Evolutionary conservation across 768 basidiomycete species (phyloP).

Genomic region (Phlebiopsis gigantea): DNA sequence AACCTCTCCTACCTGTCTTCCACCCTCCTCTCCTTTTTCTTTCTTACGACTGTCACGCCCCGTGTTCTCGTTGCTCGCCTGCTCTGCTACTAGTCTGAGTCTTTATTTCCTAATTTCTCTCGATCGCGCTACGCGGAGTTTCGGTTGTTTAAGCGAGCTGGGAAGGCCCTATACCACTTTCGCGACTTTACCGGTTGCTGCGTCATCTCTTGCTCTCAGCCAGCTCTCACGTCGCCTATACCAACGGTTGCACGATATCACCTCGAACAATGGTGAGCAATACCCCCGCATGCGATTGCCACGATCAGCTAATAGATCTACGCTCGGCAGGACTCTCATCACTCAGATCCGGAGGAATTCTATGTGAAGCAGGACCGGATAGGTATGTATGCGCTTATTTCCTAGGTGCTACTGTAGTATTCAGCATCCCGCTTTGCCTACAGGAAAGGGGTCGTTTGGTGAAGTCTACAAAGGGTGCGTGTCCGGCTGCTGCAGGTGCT

Average conservation of each 20-base stretch:
- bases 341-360: slow-evolving; percentile 92
- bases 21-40: slow-evolving; percentile 6
- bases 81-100: slow-evolving; percentile 4
- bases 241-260: background rate
- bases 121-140: slow-evolving; percentile 3
- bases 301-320: background rate
- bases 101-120: background rate
- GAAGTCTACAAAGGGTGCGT: slow-evolving; percentile 97
- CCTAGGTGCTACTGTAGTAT: background rate
- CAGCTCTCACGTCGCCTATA: slow-evolving; percentile 3
- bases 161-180: slow-evolving; percentile 1
- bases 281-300: background rate
- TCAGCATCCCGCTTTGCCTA: background rate
- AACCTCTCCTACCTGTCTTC: slow-evolving; percentile 1
- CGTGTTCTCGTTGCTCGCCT: slow-evolving; percentile 6
- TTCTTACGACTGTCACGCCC: slow-evolving; percentile 11
- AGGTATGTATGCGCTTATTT: slow-evolving; percentile 46
- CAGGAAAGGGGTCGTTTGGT: slow-evolving; percentile 98
- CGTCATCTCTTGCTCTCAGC: background rate
- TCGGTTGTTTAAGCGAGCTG: slow-evolving; percentile 1
- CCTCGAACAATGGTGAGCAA: slow-evolving; percentile 21
- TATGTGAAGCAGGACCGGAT: slow-evolving; percentile 98
- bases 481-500: background rate
- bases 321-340: slow-evolving; percentile 48
- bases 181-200: slow-evolving; percentile 3